These are phyloP conservation scores for Paracamarosporium sp. DNA, from an alignment of 2,329 filamentous ascomycete species.

Conservation along the genomic window DNA sequence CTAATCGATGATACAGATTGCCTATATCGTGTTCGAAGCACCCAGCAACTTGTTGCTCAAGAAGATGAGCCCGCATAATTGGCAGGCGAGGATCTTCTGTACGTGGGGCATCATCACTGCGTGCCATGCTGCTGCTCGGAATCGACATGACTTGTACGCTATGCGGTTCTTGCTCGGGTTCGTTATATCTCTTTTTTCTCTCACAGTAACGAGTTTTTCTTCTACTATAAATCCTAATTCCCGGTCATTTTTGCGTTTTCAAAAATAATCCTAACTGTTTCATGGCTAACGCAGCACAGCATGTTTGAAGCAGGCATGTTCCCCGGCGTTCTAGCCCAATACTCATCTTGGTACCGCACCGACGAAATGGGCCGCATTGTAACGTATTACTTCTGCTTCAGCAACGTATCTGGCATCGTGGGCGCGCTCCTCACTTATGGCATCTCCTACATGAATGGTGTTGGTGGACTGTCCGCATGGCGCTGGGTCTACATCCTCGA, in stretches of 20 bases:
- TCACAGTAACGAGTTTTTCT: conserved; percentile 48
- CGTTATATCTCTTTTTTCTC: background rate
- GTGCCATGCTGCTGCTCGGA: conserved; percentile 37
- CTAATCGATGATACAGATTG: conserved; percentile 18
- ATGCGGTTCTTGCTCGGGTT: conserved; percentile 30
- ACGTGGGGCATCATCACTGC: conserved; percentile 34
- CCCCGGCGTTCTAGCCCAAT: conserved; percentile 39
- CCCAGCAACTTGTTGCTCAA: conserved; percentile 48
- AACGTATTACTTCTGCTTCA: conserved; percentile 44
- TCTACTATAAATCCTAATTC: no score
- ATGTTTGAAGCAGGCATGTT: conserved; percentile 38
- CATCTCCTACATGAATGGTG: conserved; percentile 27
- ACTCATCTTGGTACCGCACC: conserved; percentile 46
- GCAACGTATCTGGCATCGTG: conserved; percentile 42
- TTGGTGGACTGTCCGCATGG: conserved; percentile 25
- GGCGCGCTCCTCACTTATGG: conserved; percentile 34
- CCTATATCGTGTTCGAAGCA: conserved; percentile 34
- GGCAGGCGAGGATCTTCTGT: conserved; percentile 41
- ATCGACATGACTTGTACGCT: conserved; percentile 31
- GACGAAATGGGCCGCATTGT: conserved; percentile 47
- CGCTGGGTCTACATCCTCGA: conserved; percentile 54
- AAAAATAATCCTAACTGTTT: no score
- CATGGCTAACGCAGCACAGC: conserved; percentile 39
- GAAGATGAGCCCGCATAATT: conserved; percentile 42
- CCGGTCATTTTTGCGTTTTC: no score